Conservation (phyloP, 2,329 filamentous ascomycete species). For the Cordyceps militaris region DNA sequence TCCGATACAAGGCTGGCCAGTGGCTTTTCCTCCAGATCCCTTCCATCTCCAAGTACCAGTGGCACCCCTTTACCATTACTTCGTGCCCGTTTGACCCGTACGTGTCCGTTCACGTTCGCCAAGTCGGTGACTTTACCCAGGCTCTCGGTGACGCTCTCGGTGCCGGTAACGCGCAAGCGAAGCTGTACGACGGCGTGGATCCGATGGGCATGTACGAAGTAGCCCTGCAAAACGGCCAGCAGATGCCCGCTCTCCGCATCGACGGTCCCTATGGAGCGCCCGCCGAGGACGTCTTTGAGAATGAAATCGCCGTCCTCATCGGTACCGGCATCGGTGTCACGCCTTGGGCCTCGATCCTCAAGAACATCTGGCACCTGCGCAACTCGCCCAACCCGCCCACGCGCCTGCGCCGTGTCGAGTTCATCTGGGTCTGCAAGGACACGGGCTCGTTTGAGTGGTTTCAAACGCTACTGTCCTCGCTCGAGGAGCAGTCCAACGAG, state of each 20-base stretch:
- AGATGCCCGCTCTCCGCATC: conserved; percentile 83
- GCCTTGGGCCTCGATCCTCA: conserved; percentile 79
- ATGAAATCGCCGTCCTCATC: conserved; percentile 80
- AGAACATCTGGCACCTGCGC: conserved; percentile 97
- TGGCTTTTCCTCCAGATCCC: conserved; percentile 97
- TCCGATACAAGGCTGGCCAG: conserved; percentile 97
- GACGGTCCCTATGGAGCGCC: conserved; percentile 96
- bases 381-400: conserved; percentile 82
- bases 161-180: conserved; percentile 77
- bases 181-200: conserved; percentile 85
- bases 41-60: conserved; percentile 80
- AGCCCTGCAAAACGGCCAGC: conserved; percentile 83
- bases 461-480: conserved; percentile 82
- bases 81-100: conserved; percentile 96
- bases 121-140: conserved; percentile 93
- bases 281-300: conserved; percentile 94
- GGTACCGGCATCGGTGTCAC: conserved; percentile 84
- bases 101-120: conserved; percentile 87
- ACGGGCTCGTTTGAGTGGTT: conserved; percentile 98
- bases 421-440: conserved; percentile 98
- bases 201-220: conserved; percentile 98
- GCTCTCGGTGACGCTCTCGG: conserved; percentile 94
- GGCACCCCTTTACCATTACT: conserved; percentile 99
- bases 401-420: conserved; percentile 89
- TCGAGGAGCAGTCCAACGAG: conserved; percentile 76